A percentile compares a stretch with the other conserved stretches of the same genome.
phyloP scores from a whole-genome alignment of 257 asterid species.

The Echites panduratus region DNA sequence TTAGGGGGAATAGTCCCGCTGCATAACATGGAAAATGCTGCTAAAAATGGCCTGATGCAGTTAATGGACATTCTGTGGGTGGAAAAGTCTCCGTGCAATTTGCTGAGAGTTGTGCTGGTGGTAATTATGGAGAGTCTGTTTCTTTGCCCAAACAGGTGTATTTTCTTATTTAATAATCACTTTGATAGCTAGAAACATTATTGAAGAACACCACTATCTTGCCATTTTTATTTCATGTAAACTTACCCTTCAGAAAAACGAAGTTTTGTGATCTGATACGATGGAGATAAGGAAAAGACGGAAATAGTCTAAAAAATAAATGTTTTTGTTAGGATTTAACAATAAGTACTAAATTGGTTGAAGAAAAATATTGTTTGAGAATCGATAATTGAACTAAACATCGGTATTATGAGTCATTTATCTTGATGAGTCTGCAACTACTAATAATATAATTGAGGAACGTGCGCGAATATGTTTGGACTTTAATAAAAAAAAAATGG shows the following conservation, averaged over 20 bases:
- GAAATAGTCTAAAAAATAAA: no score
- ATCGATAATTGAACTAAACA: no score
- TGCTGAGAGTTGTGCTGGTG: conserved; percentile 67
- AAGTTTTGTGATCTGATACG: no score
- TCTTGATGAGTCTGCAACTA: no score
- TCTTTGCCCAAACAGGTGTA: conserved; percentile 73
- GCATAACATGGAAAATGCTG: conserved; percentile 71
- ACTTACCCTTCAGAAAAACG: neutral
- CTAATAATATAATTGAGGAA: no score
- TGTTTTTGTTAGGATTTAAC: no score
- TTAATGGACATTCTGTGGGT: conserved; percentile 93
- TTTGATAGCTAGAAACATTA: neutral
- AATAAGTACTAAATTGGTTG: no score
- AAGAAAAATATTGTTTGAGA: no score
- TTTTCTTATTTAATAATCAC: conserved; percentile 8
- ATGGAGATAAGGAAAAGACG: no score
- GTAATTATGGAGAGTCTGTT: conserved; percentile 48
- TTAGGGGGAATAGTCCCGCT: conserved; percentile 54
- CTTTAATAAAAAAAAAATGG: no score
- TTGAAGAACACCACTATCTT: neutral
- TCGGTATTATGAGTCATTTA: no score
- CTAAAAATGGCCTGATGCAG: conserved; percentile 83
- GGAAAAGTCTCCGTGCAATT: conserved; percentile 92
- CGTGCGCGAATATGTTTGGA: no score
- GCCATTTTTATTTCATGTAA: neutral